Conservation (phyloP, 1,284 basidiomycete species). For the Xerocomus minutiporus region DNA sequence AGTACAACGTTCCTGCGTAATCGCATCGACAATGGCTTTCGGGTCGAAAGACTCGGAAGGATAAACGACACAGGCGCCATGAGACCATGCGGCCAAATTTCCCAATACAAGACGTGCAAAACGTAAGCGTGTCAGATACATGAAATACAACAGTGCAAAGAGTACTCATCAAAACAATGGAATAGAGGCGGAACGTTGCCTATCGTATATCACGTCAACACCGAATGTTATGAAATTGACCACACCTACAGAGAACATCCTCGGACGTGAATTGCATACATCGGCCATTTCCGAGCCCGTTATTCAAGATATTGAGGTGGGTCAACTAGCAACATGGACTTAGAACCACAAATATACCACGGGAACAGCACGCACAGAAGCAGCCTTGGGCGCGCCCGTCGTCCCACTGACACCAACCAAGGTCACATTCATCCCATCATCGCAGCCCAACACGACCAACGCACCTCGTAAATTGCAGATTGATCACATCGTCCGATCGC, state of each 20-base stretch:
- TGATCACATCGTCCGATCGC: constrained; percentile 67
- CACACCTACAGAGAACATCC: constrained; percentile 61
- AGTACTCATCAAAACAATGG: constrained; percentile 81
- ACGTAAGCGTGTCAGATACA: constrained; percentile 9
- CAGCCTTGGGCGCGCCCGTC: constrained; percentile 74
- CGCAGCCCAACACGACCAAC: constrained; percentile 5
- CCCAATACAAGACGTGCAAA: constrained; percentile 69
- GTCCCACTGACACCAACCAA: constrained; percentile 53
- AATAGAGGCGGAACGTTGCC: constrained; percentile 79
- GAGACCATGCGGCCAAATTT: constrained; percentile 75
- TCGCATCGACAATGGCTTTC: constrained; percentile 58
- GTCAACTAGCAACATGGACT: constrained; percentile 49
- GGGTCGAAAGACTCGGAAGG: constrained; percentile 66
- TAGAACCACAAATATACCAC: background rate
- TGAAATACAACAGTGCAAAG: background rate
- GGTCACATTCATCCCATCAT: background rate
- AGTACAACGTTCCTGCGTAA: constrained; percentile 65
- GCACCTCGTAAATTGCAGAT: constrained; percentile 80
- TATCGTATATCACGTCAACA: constrained; percentile 24
- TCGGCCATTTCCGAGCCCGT: constrained; percentile 65
- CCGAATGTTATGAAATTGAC: background rate
- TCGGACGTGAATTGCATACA: constrained; percentile 63
- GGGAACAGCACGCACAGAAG: constrained; percentile 50
- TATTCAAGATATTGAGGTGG: constrained; percentile 75
- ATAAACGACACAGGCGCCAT: constrained; percentile 73